A percentile compares a stretch with the other conserved stretches of the same genome.
Conservation (phyloP, 352 stramenopile genomes). For the Globisporangium solare region DNA sequence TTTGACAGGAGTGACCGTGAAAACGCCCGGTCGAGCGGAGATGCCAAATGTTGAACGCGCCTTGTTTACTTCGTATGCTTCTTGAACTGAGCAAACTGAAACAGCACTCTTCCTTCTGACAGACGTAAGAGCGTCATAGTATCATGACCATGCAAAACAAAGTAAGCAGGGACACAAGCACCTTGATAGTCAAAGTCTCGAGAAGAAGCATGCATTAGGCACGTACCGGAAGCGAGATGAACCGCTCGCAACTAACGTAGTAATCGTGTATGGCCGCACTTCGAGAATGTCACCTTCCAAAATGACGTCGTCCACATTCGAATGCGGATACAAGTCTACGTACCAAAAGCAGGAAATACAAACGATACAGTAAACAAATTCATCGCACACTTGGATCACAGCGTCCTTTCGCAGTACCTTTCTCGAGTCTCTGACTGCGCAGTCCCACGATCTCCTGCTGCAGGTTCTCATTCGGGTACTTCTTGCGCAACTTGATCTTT, state of each 20-base stretch:
- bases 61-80: background rate
- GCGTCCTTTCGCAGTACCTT: background rate
- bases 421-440: conserved; percentile 3
- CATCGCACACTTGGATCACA: too few relatives aligned
- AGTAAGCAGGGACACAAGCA: background rate
- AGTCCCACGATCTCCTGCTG: conserved; percentile 1
- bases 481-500: conserved; percentile 8
- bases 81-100: background rate
- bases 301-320: conserved; percentile 4
- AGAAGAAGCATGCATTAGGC: background rate
- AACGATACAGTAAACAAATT: too few relatives aligned
- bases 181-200: too few relatives aligned
- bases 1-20: conserved; percentile 9
- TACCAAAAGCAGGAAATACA: background rate
- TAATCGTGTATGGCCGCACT: conserved; percentile 17
- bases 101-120: background rate
- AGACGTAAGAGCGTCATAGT: background rate
- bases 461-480: conserved; percentile 4
- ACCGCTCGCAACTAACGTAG: conserved; percentile 2
- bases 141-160: background rate
- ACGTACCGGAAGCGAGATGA: background rate
- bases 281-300: conserved; percentile 19
- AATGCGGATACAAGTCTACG: conserved; percentile 3
- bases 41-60: conserved; percentile 2
- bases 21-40: conserved; percentile 1